These are phyloP conservation scores for Erysiphe pulchra DNA, from an alignment of 2,329 filamentous ascomycete species.

Conservation along the genomic window DNA sequence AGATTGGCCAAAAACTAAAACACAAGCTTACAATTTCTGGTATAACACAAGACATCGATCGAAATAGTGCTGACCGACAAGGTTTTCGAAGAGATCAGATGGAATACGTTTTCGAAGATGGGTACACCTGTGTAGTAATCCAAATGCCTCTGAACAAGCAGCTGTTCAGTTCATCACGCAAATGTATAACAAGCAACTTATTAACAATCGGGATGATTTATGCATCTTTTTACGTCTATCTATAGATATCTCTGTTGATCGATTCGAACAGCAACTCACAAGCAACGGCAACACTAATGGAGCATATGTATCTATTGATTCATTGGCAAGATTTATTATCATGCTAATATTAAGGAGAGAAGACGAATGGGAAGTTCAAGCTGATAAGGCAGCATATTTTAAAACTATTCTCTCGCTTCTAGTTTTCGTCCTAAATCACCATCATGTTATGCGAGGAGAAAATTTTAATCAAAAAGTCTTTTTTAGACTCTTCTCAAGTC, in stretches of 20 bases:
- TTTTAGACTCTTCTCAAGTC: slow-evolving; percentile 64
- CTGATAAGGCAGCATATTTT: slow-evolving; percentile 43
- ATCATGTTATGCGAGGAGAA: slow-evolving; percentile 58
- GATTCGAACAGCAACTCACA: slow-evolving; percentile 45
- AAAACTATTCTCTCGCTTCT: slow-evolving; percentile 57
- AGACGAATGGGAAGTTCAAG: slow-evolving; percentile 27
- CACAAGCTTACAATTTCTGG: slow-evolving; percentile 29
- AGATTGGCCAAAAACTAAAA: slow-evolving; percentile 45
- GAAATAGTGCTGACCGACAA: slow-evolving; percentile 27
- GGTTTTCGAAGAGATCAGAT: slow-evolving; percentile 51
- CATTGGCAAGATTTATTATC: slow-evolving; percentile 56
- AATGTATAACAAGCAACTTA: slow-evolving; percentile 45
- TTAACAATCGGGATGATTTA: slow-evolving; percentile 52
- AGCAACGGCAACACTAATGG: slow-evolving; percentile 31
- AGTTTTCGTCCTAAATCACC: slow-evolving; percentile 59
- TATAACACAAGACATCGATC: slow-evolving; percentile 24
- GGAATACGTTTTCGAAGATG: slow-evolving; percentile 88
- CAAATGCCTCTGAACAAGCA: slow-evolving; percentile 47
- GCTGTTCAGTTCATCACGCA: slow-evolving; percentile 60
- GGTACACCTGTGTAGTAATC: slow-evolving; percentile 57
- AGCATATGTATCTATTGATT: slow-evolving; percentile 41
- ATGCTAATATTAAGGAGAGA: slow-evolving; percentile 49
- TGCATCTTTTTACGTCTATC: slow-evolving; percentile 57
- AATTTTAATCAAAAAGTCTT: slow-evolving; percentile 73
- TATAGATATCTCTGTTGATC: slow-evolving; percentile 53